A percentile compares a stretch with the other conserved stretches of the same genome.
Conservation (phyloP, 805 yeast genomes). For the Wickerhamiella sorbophila region DNA sequence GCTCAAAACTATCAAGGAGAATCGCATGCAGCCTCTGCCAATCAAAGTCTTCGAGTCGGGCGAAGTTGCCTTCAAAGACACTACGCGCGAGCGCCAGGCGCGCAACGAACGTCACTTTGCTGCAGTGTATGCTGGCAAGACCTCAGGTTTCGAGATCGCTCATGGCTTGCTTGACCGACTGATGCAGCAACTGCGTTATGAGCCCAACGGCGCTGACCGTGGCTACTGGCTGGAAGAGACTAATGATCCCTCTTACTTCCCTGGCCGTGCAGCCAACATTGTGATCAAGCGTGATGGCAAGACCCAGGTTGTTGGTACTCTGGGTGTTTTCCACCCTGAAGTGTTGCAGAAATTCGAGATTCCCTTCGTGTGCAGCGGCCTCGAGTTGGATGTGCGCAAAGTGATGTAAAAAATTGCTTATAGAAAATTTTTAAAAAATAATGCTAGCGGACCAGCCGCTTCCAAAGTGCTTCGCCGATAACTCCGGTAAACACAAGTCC, state of each 20-base stretch:
- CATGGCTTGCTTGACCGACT: slow-evolving; percentile 91
- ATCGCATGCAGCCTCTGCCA: slow-evolving; percentile 90
- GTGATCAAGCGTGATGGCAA: slow-evolving; percentile 35
- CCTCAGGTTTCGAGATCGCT: slow-evolving; percentile 84
- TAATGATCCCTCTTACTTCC: slow-evolving; percentile 57
- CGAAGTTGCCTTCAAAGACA: slow-evolving; percentile 81
- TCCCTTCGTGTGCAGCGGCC: slow-evolving; percentile 83
- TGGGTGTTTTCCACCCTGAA: slow-evolving; percentile 94
- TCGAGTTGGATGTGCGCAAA: slow-evolving; percentile 79
- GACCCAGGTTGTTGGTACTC: slow-evolving; percentile 38
- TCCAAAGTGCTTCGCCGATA: slow-evolving; percentile 55
- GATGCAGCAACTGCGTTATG: slow-evolving; percentile 90
- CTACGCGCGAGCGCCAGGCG: slow-evolving; percentile 71
- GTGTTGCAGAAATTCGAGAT: slow-evolving; percentile 77
- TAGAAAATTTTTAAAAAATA: not conserved
- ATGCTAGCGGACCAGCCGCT: slow-evolving; percentile 17
- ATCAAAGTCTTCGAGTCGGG: slow-evolving; percentile 91
- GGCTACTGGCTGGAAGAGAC: slow-evolving; percentile 38
- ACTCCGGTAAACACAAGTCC: slow-evolving; percentile 72
- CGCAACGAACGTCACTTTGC: slow-evolving; percentile 88
- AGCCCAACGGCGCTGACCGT: slow-evolving; percentile 53
- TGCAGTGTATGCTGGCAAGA: slow-evolving; percentile 87
- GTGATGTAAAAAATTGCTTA: slow-evolving; percentile 27
- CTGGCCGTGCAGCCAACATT: slow-evolving; percentile 92
- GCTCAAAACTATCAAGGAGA: slow-evolving; percentile 87